Evolutionary conservation across 495 filamentous ascomycete species (phyloP), one percentile per base, ranked within the genome.

Genomic region (Xylona heveae): DNA sequence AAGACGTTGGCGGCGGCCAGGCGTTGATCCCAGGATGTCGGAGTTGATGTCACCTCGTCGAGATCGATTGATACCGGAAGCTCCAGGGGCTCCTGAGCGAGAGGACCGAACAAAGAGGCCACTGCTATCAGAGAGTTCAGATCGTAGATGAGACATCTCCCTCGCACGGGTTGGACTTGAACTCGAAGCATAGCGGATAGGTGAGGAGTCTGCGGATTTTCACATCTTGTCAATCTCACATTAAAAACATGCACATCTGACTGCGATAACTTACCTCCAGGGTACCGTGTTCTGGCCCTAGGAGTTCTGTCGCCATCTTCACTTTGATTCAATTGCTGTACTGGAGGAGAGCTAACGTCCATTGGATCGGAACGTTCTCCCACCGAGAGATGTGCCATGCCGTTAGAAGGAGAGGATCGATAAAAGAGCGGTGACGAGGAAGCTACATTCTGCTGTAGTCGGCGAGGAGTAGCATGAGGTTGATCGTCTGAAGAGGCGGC

Each of bases 361-460:
- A 68, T 62, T 26, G 51, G 56, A 19, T 52, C 56, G 43, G 54
- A 59, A 38, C 58, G 53, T 21, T 55, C 55, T 19, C 62, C 69
- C 45, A 65, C 66, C 43, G 68, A 61, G 38, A 46, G 61, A 42
- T 61, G 61, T 46, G 56, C 63, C 38, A 50, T 58, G 31, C 54
- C 63, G 42, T 58, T 63, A 7, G 55, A 62, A 3, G 82, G 75
- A 9, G 81, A 83, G 1, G 81, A 88, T 36, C 71, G 70, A 49
- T 72, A 88, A 49, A 80, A 78, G 36, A 90, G 62, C 18, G 83
- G 83, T 17, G 82, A 91, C 2, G 81, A 88, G 2, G 71, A 71
- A 19, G 60, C 48, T 5, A 39, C 19, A 33, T 36, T 35, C 29
- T 41, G 33, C 24, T 43, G 32, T 0, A 38, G 27, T 26, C 39